Base-by-base conservation (phyloP, 306 rosid species). In the Lathyrus tuberosus region DNA sequence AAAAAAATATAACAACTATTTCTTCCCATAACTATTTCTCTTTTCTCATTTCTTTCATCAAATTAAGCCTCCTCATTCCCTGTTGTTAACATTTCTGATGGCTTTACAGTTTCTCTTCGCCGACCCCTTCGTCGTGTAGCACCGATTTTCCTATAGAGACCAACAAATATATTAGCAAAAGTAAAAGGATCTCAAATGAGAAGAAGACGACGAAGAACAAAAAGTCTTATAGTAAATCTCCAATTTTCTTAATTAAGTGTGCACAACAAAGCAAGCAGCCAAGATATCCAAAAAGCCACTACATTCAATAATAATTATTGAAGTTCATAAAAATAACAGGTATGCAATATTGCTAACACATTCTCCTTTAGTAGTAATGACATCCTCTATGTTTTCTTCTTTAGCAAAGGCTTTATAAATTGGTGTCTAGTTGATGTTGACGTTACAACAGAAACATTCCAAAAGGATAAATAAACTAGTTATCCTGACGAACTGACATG, bases 321-420 rank as follows among this genome's bases (percentile, higher is more conserved):
- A 79, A 84, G 72, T 59, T 70, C 47, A 63, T 57, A 78, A 82
- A 82, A 80, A 70, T 88, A 94, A 97, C 86, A 94, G 84, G 79
- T 94, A 97, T 1, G 97, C 97, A 76, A 94, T 78, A 80, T 91
- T 94, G 62, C 99, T 92, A 60, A 94, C 96, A 77, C 97, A 94
- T 83, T 94, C 99, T 75, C 97, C 99, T 80, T 94, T 94, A 63
- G 97, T 94, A 63, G 97, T 97, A 49, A 97, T 94, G 79, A 94
- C 97, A 77, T 94, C 99, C 64, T 97, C 99, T 10, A 94, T 94
- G 79, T 94, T 94, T 73, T 94, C 99, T 83, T 97, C 99, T 84
- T 80, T 88, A 69, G 97, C 99, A 83, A 94, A 94, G 38, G 99
- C 97, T 77, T 94, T 94, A 85, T 94, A 94, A 77, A 94, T 20